Percentiles rank a stretch among this genome's conserved stretches.
These are phyloP conservation scores for Leccinellum luteum DNA, from an alignment of 768 basidiomycete genomes.

Conservation along the genomic window DNA sequence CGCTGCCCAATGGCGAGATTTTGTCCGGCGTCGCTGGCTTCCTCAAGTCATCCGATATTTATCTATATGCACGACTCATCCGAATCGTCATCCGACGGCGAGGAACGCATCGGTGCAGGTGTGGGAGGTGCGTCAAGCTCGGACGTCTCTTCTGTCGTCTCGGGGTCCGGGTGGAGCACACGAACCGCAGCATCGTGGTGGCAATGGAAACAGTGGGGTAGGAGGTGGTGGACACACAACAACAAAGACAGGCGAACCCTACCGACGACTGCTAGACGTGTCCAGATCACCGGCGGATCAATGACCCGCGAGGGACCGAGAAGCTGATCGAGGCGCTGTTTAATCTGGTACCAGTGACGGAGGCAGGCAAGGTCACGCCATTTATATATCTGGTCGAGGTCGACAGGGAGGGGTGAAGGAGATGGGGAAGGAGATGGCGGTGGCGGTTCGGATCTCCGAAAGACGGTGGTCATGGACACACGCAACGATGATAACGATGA, in stretches of 20 bases:
- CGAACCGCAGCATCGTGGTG: neutral
- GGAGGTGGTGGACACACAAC: neutral
- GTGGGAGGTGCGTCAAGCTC: conserved; percentile 9
- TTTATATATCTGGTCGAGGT: too few species aligned
- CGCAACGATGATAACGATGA: too few species aligned
- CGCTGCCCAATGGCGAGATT: conserved; percentile 70
- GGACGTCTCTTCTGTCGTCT: conserved; percentile 21
- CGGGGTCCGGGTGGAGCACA: conserved; percentile 4
- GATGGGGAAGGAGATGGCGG: too few species aligned
- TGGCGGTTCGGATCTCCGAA: too few species aligned
- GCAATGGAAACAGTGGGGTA: neutral
- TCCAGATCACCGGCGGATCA: conserved; percentile 46
- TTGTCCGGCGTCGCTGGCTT: conserved; percentile 63
- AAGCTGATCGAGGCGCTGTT: conserved; percentile 76
- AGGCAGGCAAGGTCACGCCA: too few species aligned
- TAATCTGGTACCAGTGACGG: conserved; percentile 56
- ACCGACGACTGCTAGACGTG: conserved; percentile 28
- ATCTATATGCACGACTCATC: conserved; percentile 35
- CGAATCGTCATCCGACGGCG: conserved; percentile 29
- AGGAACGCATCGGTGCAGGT: too few species aligned
- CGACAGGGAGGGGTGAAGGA: too few species aligned
- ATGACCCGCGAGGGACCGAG: conserved; percentile 67
- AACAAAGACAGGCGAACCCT: conserved; percentile 18
- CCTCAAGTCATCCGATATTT: conserved; percentile 51
- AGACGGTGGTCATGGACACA: too few species aligned